Evolutionary conservation across 2,329 filamentous ascomycete species (phyloP).

Genomic region (Curvularia hawaiiensis): DNA sequence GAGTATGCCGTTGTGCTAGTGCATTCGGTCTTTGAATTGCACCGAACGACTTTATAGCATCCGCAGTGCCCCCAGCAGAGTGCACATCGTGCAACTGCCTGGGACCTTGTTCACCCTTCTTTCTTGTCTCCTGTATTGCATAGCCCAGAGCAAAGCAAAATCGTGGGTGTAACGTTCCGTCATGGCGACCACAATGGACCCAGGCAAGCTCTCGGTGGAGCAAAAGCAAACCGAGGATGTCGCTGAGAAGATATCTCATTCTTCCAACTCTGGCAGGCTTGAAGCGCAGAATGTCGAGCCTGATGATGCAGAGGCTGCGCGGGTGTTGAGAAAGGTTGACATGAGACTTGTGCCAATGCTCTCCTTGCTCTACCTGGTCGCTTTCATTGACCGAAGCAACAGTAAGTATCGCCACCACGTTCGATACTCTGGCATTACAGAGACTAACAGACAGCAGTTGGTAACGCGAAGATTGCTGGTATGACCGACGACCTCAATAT

Average conservation of each 20-base stretch:
- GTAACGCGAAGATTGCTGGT: conserved; percentile 51
- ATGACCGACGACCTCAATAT: conserved; percentile 48
- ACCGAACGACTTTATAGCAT: conserved; percentile 21
- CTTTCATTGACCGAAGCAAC: conserved; percentile 43
- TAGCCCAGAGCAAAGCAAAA: neutral
- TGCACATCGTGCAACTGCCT: conserved; percentile 3
- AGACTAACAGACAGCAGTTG: conserved; percentile 30
- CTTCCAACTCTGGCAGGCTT: conserved; percentile 26
- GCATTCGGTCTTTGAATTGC: conserved; percentile 18
- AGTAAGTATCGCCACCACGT: conserved; percentile 17
- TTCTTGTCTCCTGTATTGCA: neutral
- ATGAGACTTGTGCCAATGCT: conserved; percentile 38
- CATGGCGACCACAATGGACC: conserved; percentile 27
- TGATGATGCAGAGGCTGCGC: conserved; percentile 34
- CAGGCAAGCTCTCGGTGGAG: conserved; percentile 10
- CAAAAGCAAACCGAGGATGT: conserved; percentile 32
- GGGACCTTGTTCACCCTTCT: neutral
- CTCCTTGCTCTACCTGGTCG: conserved; percentile 42
- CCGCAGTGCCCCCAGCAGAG: conserved; percentile 6
- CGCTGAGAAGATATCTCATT: conserved; percentile 31
- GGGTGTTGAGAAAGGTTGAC: conserved; percentile 45
- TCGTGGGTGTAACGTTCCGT: conserved; percentile 3
- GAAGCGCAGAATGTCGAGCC: conserved; percentile 33
- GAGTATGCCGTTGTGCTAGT: conserved; percentile 13
- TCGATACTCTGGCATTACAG: neutral